Evolutionary conservation across 2,329 filamentous ascomycete genomes (phyloP), one percentile per base, ranked within the genome.

Genomic region (Massarina eburnea): DNA sequence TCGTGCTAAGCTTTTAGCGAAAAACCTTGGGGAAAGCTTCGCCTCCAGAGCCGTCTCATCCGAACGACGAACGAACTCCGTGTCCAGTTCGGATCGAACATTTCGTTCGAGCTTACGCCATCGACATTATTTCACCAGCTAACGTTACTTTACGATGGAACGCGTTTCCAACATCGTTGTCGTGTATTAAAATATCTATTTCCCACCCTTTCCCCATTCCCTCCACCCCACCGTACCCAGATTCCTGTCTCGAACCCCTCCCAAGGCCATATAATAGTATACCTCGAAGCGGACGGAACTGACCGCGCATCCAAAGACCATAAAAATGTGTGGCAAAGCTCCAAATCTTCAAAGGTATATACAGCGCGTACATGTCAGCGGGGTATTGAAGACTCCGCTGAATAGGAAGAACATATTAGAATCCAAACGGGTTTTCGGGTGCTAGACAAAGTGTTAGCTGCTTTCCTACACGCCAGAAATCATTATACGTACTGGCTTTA

Each of bases 401-500:
- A 15, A 30, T n/a, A 14, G 27, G 27, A 14, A 34, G 18, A 40
- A 34, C 40, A 36, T 5, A 35, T 58, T 78, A 86, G 58, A 87
- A 88, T 32, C 84, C 84, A 68, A 88, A 88, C 2, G 84, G 84
- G 66, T 88, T 88, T 60, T 84, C 78, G 40, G 84, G 83, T 47
- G 84, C 84, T 87, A 33, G 76, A 81, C 14, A 22, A 12, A 4
- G 8, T 4, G 36, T 48, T 17, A 51, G 33, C 39, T 36, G 27
- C 9, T 51, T 19, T 43, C 26, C 19, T 22, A 15, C 14, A 46
- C 5, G n/a, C 9, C 22, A 24, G 14, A 18, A 12, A 17, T 17
- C 8, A 10, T 22, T 21, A 30, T 20, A 91, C 92, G 87, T 85
- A 97, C 92, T 99, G 64, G 94, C 94, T 83, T 95, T 89, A 41